These are phyloP conservation scores for Nothophaeocryptopus gaeumannii DNA, from an alignment of 2,329 filamentous ascomycete genomes.

Conservation along the genomic window DNA sequence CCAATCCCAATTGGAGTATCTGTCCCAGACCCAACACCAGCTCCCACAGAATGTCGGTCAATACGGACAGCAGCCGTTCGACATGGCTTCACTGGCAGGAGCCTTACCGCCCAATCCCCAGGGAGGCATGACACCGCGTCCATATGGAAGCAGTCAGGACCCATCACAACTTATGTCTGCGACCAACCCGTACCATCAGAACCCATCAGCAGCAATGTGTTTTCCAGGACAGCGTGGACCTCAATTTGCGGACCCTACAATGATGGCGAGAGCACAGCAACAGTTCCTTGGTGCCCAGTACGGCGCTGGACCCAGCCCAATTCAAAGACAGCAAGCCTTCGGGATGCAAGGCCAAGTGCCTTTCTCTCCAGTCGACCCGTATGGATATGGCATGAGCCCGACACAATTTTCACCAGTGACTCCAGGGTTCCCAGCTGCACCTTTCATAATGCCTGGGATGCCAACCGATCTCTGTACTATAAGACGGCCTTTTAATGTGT, in stretches of 20 bases:
- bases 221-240: slow-evolving; percentile 21
- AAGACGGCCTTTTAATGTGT: neutral
- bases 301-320: slow-evolving; percentile 12
- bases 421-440: slow-evolving; percentile 21
- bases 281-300: slow-evolving; percentile 23
- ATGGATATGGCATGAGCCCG: slow-evolving; percentile 24
- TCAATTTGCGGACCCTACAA: slow-evolving; percentile 18
- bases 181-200: slow-evolving; percentile 7
- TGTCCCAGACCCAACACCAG: slow-evolving; percentile 20
- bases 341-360: slow-evolving; percentile 22
- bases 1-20: slow-evolving; percentile 23
- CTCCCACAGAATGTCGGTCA: slow-evolving; percentile 9
- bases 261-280: slow-evolving; percentile 23
- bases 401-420: slow-evolving; percentile 25
- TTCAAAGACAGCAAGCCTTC: slow-evolving; percentile 19
- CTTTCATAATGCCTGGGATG: slow-evolving; percentile 21
- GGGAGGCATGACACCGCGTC: slow-evolving; percentile 6
- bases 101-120: slow-evolving; percentile 19
- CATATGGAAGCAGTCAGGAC: slow-evolving; percentile 16
- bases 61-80: slow-evolving; percentile 23
- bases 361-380: slow-evolving; percentile 27
- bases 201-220: slow-evolving; percentile 17
- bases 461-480: slow-evolving; percentile 18
- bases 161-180: slow-evolving; percentile 14
- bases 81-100: slow-evolving; percentile 20